Conservation (phyloP, 371 early-diverging fungal species). For the Massospora cicadina region DNA sequence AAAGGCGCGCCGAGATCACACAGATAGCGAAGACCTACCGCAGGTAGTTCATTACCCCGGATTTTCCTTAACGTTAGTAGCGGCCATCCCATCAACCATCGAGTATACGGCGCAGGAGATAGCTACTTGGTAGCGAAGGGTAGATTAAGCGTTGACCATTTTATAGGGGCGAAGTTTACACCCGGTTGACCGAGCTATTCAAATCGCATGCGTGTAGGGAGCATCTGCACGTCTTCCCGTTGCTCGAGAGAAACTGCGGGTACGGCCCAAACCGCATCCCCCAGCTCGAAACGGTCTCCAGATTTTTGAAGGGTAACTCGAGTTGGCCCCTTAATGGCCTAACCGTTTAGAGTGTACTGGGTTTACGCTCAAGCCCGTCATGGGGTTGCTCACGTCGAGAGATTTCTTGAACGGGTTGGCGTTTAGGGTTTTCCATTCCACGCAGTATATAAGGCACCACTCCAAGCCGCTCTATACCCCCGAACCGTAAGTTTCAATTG, state of each 20-base stretch:
- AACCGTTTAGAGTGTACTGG: slow-evolving; percentile 66
- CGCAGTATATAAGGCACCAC: slow-evolving; percentile 91
- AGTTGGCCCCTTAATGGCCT: neutral
- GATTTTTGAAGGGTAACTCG: slow-evolving; percentile 52
- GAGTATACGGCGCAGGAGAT: slow-evolving; percentile 69
- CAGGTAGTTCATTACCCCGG: slow-evolving; percentile 11
- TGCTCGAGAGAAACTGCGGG: slow-evolving; percentile 82
- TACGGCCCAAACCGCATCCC: slow-evolving; percentile 74
- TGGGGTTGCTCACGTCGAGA: slow-evolving; percentile 81
- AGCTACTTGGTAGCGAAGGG: slow-evolving; percentile 44
- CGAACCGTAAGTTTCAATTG: slow-evolving; percentile 38
- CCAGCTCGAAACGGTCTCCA: slow-evolving; percentile 77
- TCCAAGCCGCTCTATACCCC: slow-evolving; percentile 86
- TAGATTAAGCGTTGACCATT: too few relatives aligned
- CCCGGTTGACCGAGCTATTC: slow-evolving; percentile 56
- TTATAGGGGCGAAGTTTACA: slow-evolving; percentile 53
- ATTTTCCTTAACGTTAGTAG: neutral
- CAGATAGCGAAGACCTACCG: slow-evolving; percentile 64
- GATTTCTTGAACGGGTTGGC: slow-evolving; percentile 95
- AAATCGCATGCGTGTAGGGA: slow-evolving; percentile 81
- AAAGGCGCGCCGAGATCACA: slow-evolving; percentile 73
- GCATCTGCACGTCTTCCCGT: slow-evolving; percentile 75
- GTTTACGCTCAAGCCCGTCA: slow-evolving; percentile 87
- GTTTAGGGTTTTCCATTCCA: slow-evolving; percentile 91
- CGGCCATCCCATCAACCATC: slow-evolving; percentile 65